Evolutionary conservation across 1,284 basidiomycete genomes (phyloP).

Genomic region (Papiliotrema flavescens): DNA sequence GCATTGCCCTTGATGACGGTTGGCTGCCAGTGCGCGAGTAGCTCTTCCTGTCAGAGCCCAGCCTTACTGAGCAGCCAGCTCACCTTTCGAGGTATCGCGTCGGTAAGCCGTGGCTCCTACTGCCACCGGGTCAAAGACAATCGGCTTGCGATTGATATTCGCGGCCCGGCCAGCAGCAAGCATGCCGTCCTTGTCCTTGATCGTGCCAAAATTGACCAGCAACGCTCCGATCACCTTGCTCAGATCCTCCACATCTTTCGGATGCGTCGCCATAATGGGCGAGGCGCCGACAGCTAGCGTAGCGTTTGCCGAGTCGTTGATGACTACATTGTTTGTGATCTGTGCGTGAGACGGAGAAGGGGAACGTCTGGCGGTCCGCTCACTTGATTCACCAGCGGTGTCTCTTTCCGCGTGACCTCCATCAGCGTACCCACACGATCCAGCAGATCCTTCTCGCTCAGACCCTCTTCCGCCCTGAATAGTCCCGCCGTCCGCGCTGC

Average conservation of each 20-base stretch:
- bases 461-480: constrained; percentile 5
- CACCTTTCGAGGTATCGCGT: constrained; percentile 54
- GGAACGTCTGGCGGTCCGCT: constrained; percentile 9
- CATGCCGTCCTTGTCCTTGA: constrained; percentile 71
- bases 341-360: constrained; percentile 39
- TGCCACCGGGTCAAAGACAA: constrained; percentile 92
- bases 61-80: constrained; percentile 10
- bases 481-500: constrained; percentile 4
- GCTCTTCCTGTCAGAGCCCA: constrained; percentile 50
- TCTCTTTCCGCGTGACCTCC: constrained; percentile 53
- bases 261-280: constrained; percentile 88
- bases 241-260: constrained; percentile 78
- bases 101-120: constrained; percentile 79
- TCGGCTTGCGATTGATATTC: constrained; percentile 69
- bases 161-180: constrained; percentile 68
- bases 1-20: constrained; percentile 95
- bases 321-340: constrained; percentile 89
- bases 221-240: constrained; percentile 65
- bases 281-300: constrained; percentile 84
- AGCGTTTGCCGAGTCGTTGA: constrained; percentile 86
- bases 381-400: constrained; percentile 79
- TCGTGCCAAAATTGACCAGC: constrained; percentile 88
- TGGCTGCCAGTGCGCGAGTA: constrained; percentile 81
- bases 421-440: constrained; percentile 54
- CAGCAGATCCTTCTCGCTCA: constrained; percentile 40